Percentiles rank a stretch among this genome's conserved stretches.
Conservation (phyloP, 192 early-diverging fungal species). For the Umbelopsis sp. region DNA sequence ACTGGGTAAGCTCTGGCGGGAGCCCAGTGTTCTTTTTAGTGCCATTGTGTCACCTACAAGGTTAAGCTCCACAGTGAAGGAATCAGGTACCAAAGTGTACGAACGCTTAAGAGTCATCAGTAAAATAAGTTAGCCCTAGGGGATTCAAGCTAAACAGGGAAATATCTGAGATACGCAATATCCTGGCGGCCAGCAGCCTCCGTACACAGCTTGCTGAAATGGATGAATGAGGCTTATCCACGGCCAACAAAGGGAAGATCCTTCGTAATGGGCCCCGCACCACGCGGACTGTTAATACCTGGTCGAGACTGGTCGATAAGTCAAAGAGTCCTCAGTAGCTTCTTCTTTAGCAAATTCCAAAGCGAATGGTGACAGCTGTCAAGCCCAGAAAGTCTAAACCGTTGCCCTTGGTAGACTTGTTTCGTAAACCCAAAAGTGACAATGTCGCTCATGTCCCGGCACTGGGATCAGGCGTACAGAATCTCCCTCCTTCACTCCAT, state of each 20-base stretch:
- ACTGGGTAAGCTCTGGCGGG: background rate
- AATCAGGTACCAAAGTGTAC: too few relatives aligned
- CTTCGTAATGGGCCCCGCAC: background rate
- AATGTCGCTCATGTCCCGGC: background rate
- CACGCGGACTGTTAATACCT: slow-evolving; percentile 1
- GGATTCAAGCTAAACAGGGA: background rate
- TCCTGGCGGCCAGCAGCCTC: too few relatives aligned
- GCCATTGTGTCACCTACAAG: slow-evolving; percentile 1
- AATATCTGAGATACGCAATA: background rate
- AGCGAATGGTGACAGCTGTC: slow-evolving; percentile 19
- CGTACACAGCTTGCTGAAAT: background rate
- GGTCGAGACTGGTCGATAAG: slow-evolving; percentile 2
- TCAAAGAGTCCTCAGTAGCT: background rate
- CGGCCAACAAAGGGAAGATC: too few relatives aligned
- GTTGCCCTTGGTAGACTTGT: slow-evolving; percentile 3
- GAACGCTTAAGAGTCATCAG: too few relatives aligned
- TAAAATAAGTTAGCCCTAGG: background rate
- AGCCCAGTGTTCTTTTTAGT: background rate
- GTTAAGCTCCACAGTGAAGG: background rate
- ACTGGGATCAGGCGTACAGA: slow-evolving; percentile 2
- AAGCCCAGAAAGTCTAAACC: slow-evolving; percentile 17
- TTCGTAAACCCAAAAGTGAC: slow-evolving; percentile 10
- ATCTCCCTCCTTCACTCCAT: slow-evolving; percentile 7
- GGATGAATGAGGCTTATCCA: background rate
- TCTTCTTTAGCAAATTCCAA: background rate